Evolutionary conservation across 352 stramenopile species (phyloP).

Genomic region (Blastocystis sp.): DNA sequence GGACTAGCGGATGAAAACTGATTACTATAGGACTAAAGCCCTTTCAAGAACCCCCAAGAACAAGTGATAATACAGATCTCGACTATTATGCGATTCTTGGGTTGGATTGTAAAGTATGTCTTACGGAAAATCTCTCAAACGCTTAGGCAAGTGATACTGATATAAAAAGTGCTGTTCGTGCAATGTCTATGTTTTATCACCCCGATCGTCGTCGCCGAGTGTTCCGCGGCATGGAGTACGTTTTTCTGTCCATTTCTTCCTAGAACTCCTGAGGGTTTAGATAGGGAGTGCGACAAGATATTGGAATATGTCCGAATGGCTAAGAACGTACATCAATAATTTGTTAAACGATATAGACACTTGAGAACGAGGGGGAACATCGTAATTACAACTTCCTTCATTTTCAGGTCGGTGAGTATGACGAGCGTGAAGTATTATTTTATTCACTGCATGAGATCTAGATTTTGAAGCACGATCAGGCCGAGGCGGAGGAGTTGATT

Average conservation of each 20-base stretch:
- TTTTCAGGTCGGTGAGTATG: background rate
- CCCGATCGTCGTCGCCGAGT: background rate
- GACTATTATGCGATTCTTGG: conserved; percentile 35
- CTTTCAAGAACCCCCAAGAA: conserved; percentile 1
- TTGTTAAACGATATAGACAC: background rate
- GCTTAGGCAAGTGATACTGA: conserved; percentile 43
- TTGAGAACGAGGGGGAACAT: background rate
- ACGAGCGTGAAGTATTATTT: background rate
- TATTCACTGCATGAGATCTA: background rate
- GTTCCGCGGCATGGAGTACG: background rate
- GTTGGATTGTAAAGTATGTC: background rate
- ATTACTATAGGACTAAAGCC: background rate
- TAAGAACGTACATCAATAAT: background rate
- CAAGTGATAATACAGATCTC: background rate
- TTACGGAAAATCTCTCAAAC: background rate
- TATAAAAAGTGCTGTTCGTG: background rate
- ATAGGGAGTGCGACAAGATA: conserved; percentile 25
- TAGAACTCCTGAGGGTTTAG: conserved; percentile 48
- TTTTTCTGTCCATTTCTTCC: background rate
- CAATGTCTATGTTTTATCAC: conserved; percentile 54
- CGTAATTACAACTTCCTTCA: conserved; percentile 35
- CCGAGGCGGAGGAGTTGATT: background rate
- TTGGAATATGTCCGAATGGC: conserved; percentile 9
- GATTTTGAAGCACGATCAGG: background rate
- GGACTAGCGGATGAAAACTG: background rate